These are phyloP conservation scores for Debaryomycetaceae sp. DNA, from an alignment of 1,139 yeast genomes.

Conservation along the genomic window DNA sequence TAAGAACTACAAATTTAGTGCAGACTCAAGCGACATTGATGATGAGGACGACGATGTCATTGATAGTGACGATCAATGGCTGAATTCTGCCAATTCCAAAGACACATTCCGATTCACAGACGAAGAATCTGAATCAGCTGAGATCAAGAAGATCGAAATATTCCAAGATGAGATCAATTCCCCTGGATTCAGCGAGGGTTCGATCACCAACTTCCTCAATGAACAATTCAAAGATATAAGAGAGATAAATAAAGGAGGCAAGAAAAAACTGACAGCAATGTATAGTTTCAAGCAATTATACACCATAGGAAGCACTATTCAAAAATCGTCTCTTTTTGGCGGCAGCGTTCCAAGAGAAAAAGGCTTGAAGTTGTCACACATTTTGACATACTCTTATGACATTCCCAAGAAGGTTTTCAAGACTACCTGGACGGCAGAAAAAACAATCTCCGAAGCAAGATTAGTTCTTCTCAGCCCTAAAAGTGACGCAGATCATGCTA, in stretches of 20 bases:
- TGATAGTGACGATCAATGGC: not conserved
- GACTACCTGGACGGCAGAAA: slow-evolving; percentile 15
- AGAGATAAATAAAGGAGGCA: not conserved
- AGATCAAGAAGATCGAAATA: slow-evolving; percentile 2
- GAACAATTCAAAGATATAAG: slow-evolving; percentile 5
- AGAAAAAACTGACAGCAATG: slow-evolving; percentile 1
- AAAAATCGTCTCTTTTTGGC: not conserved
- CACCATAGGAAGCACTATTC: slow-evolving; percentile 7
- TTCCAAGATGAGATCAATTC: slow-evolving; percentile 9
- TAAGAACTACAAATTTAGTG: not conserved
- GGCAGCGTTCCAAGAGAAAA: not conserved
- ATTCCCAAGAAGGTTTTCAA: slow-evolving; percentile 12
- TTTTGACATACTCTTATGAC: slow-evolving; percentile 8
- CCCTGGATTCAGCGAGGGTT: slow-evolving; percentile 12
- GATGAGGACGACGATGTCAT: not conserved
- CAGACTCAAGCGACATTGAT: not conserved
- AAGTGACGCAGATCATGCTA: slow-evolving; percentile 8
- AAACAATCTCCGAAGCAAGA: slow-evolving; percentile 8
- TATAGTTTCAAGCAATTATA: slow-evolving; percentile 13
- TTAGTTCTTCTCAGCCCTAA: slow-evolving; percentile 7
- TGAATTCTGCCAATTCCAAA: not conserved
- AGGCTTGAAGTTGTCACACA: slow-evolving; percentile 9
- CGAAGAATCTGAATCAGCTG: not conserved
- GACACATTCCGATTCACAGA: not conserved
- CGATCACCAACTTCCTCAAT: slow-evolving; percentile 12